Conservation (phyloP, 306 rosid species). For the Quercus engelmannii region DNA sequence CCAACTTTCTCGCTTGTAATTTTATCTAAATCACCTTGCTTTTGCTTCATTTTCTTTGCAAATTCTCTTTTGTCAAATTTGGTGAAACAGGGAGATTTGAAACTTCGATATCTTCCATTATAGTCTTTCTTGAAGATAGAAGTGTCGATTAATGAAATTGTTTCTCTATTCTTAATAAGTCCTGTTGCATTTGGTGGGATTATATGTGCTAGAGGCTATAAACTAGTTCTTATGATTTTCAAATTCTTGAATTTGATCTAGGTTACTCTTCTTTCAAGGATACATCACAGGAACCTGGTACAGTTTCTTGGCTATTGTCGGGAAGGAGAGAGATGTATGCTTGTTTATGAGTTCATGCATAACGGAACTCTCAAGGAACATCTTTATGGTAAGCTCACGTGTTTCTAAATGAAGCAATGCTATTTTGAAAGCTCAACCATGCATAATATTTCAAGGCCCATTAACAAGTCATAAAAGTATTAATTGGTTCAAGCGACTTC, state of each 20-base stretch:
- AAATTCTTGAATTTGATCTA: conserved; percentile 32
- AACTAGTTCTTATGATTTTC: neutral
- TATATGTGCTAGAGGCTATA: neutral
- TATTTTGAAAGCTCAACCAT: conserved; percentile 17
- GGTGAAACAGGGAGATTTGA: neutral
- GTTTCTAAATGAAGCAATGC: conserved; percentile 13
- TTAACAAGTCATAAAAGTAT: conserved; percentile 58
- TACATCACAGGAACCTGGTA: conserved; percentile 96
- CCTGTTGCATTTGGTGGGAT: neutral
- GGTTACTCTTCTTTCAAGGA: conserved; percentile 96
- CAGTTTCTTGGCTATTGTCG: conserved; percentile 92
- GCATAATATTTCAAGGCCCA: conserved; percentile 49
- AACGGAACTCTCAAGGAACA: conserved; percentile 99
- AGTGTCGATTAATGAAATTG: neutral
- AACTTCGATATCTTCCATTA: neutral
- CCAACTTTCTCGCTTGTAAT: neutral
- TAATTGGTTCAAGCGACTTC: conserved; percentile 92
- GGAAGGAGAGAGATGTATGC: conserved; percentile 77
- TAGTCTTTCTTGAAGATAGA: neutral
- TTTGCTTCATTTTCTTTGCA: neutral
- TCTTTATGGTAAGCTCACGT: conserved; percentile 73
- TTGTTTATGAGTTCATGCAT: conserved; percentile 95
- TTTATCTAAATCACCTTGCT: neutral
- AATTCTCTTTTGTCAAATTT: neutral
- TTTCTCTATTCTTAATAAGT: neutral